phyloP scores from a whole-genome alignment of 495 filamentous ascomycete genomes.

The Chaetomium tenue region DNA sequence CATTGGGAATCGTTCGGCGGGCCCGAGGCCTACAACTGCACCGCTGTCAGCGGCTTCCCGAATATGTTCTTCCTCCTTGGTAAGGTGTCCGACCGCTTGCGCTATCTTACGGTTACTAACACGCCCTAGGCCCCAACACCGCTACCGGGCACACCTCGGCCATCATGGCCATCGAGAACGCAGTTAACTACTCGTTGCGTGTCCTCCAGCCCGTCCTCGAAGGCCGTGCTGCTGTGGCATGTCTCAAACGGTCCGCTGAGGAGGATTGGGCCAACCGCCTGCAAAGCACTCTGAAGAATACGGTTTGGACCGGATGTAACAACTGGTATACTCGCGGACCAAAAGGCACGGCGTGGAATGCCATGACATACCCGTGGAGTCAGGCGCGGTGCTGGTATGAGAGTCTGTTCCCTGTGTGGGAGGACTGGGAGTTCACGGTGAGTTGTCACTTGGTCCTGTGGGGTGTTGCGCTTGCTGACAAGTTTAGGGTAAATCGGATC shows the following conservation, averaged over 20 bases:
- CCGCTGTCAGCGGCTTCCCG: constrained; percentile 41
- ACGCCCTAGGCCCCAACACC: constrained; percentile 42
- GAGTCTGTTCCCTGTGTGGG: constrained; percentile 14
- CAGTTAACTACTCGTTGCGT: constrained; percentile 38
- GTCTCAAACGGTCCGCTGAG: constrained; percentile 40
- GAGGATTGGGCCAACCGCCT: constrained; percentile 27
- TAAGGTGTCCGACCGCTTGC: constrained; percentile 6
- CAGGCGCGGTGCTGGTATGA: constrained; percentile 23
- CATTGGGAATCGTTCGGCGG: constrained; percentile 42
- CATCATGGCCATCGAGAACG: constrained; percentile 41
- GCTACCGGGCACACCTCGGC: constrained; percentile 46
- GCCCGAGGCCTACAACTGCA: constrained; percentile 42
- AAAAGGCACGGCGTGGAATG: constrained; percentile 23
- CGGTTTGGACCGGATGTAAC: constrained; percentile 36
- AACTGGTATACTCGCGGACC: constrained; percentile 44
- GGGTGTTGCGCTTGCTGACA: background rate
- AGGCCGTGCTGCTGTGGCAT: constrained; percentile 31
- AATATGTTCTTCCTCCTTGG: constrained; percentile 44
- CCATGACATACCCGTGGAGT: constrained; percentile 24
- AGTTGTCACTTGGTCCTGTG: background rate
- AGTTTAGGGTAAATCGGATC: background rate
- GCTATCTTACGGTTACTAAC: background rate
- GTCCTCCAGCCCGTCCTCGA: constrained; percentile 40
- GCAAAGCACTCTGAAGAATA: constrained; percentile 30
- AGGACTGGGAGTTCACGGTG: constrained; percentile 22